Percentiles rank a stretch among this genome's conserved stretches.
Evolutionary conservation across 106 monocot species (phyloP).

Genomic region (Narthecium ossifragum): DNA sequence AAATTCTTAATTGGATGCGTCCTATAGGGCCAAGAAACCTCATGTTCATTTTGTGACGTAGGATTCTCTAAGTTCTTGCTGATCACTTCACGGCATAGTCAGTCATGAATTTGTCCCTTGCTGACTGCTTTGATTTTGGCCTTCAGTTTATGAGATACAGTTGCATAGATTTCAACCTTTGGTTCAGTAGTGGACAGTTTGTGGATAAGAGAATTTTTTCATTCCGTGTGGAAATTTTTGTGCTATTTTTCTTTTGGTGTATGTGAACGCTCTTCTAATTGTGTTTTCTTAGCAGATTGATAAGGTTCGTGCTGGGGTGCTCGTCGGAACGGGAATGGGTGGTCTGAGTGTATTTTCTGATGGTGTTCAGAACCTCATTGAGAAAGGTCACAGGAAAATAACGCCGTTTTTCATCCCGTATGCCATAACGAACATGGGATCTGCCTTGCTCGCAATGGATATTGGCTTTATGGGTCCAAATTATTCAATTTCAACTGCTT

Average conservation of each 20-base stretch:
- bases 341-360: conserved; percentile 86
- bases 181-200: too few relatives aligned
- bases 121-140: too few relatives aligned
- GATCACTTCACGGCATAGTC: too few relatives aligned
- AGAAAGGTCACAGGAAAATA: conserved; percentile 92
- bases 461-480: conserved; percentile 99
- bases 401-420: conserved; percentile 96
- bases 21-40: too few relatives aligned
- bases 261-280: too few relatives aligned
- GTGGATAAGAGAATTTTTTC: neutral
- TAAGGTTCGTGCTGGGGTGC: conserved; percentile 84
- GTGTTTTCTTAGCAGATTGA: conserved; percentile 56
- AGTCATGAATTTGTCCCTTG: neutral
- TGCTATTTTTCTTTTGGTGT: neutral
- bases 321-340: conserved; percentile 96
- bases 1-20: too few relatives aligned
- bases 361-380: conserved; percentile 90
- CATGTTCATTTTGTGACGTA: too few relatives aligned
- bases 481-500: conserved; percentile 98
- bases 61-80: too few relatives aligned
- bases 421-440: conserved; percentile 96
- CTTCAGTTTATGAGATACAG: too few relatives aligned
- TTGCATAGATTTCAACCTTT: too few relatives aligned
- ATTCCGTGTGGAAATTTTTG: neutral
- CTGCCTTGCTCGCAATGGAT: conserved; percentile 97